Conservation (phyloP, 257 asterid genomes). For the Petunia secreta region DNA sequence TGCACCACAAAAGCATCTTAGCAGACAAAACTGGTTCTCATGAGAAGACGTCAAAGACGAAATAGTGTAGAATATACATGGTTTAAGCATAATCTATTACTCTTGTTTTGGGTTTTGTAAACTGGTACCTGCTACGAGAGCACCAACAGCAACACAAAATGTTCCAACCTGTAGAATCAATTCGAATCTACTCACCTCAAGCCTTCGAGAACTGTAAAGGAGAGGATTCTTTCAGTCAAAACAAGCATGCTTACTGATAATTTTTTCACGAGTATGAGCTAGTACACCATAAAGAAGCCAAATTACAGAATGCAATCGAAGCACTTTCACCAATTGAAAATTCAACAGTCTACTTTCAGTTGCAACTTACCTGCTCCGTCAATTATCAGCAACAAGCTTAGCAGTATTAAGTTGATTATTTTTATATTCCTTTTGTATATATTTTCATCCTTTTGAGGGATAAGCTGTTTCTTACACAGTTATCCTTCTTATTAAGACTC, state of each 20-base stretch:
- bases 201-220: slow-evolving; percentile 87
- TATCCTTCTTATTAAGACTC: neutral
- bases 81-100: neutral
- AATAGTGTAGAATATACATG: neutral
- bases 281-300: slow-evolving; percentile 4
- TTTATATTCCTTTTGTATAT: neutral
- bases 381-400: neutral
- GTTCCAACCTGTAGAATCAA: slow-evolving; percentile 96
- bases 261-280: neutral
- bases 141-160: slow-evolving; percentile 88
- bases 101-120: slow-evolving; percentile 7
- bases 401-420: neutral
- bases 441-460: slow-evolving; percentile 1
- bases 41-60: neutral
- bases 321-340: neutral
- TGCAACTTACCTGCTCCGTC: slow-evolving; percentile 16
- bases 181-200: slow-evolving; percentile 97
- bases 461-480: neutral
- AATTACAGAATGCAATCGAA: slow-evolving; percentile 10
- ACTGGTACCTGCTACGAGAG: slow-evolving; percentile 79
- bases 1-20: neutral
- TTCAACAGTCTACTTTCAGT: neutral
- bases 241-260: slow-evolving; percentile 8
- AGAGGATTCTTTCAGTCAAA: neutral
- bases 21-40: slow-evolving; percentile 7